Base-by-base conservation (phyloP, 768 basidiomycete genomes). In the Termitomyces sp. region DNA sequence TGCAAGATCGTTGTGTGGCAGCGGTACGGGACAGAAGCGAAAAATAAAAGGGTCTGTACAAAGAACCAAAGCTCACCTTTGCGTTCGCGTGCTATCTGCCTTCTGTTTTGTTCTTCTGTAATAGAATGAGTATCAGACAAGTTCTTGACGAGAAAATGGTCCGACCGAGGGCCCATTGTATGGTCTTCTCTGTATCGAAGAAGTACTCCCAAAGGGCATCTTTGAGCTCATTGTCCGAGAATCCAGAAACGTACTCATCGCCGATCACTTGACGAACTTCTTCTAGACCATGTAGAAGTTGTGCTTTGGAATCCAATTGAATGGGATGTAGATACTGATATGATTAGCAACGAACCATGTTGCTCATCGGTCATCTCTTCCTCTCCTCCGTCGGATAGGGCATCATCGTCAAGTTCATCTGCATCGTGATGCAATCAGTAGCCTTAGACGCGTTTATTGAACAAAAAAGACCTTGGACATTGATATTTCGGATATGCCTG, bases 351-450 rank as follows among this genome's bases (percentile, higher is more conserved):
- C 43, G 49, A 65, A 93, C 95, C 87, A 71, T 88, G 83, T 64
- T 98, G 85, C 60, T 94, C 91, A 40, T 83, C 78, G n/a, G 89
- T 88, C 76, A 95, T 80, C 27, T 89, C 86, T 46, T 87, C 87
- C 43, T 87, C 89, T n/a, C 80, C 87, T 37, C 84, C 89, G 66
- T 92, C 89, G 22, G 86, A 89, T 50, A 91, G 72, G 13, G 83
- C 85, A 63, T 87, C 86, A 64, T 95, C 94, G 46, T 94, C 88
- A 62, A 95, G 79, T 74, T 93, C 95, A 69, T 87, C 95, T 94
- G 64, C n/a, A 60, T 24, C 42, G 49, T 12, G 58, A 20, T n/a
- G 55, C 46, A 26, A 57, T 36, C 40, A 50, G 55, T 24, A 27
- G 39, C 10, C 55, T 53, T 57, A 48, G 49, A 37, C 27, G 2